A percentile compares a stretch with the other conserved stretches of the same genome.
These are phyloP conservation scores for Rhodotorula sp. DNA, from an alignment of 1,284 basidiomycete species.

Conservation along the genomic window DNA sequence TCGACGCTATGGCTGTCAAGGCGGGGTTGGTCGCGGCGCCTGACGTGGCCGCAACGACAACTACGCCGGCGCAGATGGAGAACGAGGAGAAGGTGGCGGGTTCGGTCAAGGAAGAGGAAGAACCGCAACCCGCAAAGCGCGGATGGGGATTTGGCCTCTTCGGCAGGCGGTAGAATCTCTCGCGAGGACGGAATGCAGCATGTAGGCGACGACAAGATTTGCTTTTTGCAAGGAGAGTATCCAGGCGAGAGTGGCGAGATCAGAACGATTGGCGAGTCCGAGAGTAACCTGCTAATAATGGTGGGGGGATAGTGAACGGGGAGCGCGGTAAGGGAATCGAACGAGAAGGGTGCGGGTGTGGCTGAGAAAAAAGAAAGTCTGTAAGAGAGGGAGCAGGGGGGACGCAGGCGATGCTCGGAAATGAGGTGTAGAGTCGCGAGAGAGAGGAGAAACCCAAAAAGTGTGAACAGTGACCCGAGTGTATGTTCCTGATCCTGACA, in stretches of 20 bases:
- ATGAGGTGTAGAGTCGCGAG: background rate
- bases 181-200: background rate
- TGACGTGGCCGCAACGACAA: constrained; percentile 41
- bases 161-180: constrained; percentile 9
- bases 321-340: background rate
- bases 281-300: background rate
- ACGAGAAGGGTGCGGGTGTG: background rate
- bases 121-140: constrained; percentile 41
- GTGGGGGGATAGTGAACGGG: background rate
- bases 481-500: no score
- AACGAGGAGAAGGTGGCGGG: constrained; percentile 47
- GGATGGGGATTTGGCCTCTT: constrained; percentile 38
- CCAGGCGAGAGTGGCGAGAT: background rate
- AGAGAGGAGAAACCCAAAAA: background rate
- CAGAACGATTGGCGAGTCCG: background rate
- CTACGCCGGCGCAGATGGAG: constrained; percentile 49
- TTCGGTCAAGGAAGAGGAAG: constrained; percentile 48
- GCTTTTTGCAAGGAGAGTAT: background rate
- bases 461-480: no score
- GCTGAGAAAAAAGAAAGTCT: background rate
- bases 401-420: background rate
- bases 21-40: constrained; percentile 49
- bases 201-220: background rate
- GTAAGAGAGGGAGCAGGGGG: background rate
- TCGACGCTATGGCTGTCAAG: constrained; percentile 61